Evolutionary conservation across 192 early-diverging fungal species (phyloP).

Genomic region (Thamnidium elegans): DNA sequence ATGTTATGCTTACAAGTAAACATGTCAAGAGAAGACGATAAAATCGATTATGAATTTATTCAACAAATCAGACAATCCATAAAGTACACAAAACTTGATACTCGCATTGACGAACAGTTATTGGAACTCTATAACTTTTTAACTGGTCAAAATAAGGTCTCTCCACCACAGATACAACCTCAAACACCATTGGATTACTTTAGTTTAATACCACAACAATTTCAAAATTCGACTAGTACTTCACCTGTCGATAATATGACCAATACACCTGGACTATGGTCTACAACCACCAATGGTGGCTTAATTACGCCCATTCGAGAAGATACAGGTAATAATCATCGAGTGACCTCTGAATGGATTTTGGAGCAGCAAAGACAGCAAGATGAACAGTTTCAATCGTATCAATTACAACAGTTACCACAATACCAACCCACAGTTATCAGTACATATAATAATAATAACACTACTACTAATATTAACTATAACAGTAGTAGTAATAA

Average conservation of each 20-base stretch:
- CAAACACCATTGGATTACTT: constrained; percentile 6
- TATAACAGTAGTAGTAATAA: no score
- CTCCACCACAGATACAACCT: not conserved
- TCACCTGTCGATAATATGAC: not conserved
- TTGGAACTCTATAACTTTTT: not conserved
- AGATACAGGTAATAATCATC: not conserved
- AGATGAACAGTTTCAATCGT: no score
- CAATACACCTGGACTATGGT: constrained; percentile 3
- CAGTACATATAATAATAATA: no score
- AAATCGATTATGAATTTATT: constrained; percentile 1
- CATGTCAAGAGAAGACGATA: constrained; percentile 4
- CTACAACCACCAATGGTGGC: not conserved
- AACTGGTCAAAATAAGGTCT: no score
- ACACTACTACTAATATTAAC: no score
- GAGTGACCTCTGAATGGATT: no score
- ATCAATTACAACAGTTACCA: no score
- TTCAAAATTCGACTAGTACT: not conserved
- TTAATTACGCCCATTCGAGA: constrained; percentile 1
- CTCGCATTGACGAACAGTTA: constrained; percentile 3
- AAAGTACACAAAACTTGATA: not conserved
- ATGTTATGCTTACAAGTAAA: constrained; percentile 7
- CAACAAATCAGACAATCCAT: not conserved
- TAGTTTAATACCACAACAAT: constrained; percentile 10
- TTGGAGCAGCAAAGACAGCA: no score
- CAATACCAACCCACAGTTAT: no score